A percentile compares a stretch with the other conserved stretches of the same genome.
These are phyloP conservation scores for Penicillium sclerotiorum DNA, from an alignment of 2,329 filamentous ascomycete species.

Conservation along the genomic window DNA sequence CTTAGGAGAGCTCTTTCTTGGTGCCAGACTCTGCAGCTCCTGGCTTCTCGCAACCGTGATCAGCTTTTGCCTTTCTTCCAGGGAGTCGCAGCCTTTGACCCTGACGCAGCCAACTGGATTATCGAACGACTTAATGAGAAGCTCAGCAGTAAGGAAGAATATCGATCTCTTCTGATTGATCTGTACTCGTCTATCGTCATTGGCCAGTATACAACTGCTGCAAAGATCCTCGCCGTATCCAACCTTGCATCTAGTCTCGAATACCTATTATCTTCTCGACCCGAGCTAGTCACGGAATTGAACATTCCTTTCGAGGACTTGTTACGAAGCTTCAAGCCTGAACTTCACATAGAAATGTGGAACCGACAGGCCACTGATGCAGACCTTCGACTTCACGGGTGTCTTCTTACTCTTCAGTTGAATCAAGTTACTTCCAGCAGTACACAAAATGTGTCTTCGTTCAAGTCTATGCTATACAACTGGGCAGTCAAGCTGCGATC, in stretches of 20 bases:
- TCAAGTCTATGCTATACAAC: constrained; percentile 29
- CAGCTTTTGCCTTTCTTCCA: constrained; percentile 26
- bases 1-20: constrained; percentile 40
- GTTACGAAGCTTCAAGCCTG: constrained; percentile 27
- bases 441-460: constrained; percentile 10
- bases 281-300: constrained; percentile 22
- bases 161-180: constrained; percentile 26
- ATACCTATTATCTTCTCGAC: constrained; percentile 24
- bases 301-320: constrained; percentile 32
- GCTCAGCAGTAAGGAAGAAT: constrained; percentile 24
- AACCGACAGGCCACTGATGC: constrained; percentile 42
- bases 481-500: constrained; percentile 41
- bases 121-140: constrained; percentile 33
- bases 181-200: constrained; percentile 38
- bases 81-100: constrained; percentile 32
- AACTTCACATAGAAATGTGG: constrained; percentile 29
- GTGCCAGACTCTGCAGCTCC: constrained; percentile 29
- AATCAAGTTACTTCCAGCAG: constrained; percentile 12
- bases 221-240: constrained; percentile 33
- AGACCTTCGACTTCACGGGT: constrained; percentile 41
- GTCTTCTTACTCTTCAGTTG: constrained; percentile 35
- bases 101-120: constrained; percentile 40
- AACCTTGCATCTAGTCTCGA: constrained; percentile 40
- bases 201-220: constrained; percentile 24
- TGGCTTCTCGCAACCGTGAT: constrained; percentile 20